These are phyloP conservation scores for Penicillium nordicum DNA, from an alignment of 2,329 filamentous ascomycete species.

Conservation along the genomic window DNA sequence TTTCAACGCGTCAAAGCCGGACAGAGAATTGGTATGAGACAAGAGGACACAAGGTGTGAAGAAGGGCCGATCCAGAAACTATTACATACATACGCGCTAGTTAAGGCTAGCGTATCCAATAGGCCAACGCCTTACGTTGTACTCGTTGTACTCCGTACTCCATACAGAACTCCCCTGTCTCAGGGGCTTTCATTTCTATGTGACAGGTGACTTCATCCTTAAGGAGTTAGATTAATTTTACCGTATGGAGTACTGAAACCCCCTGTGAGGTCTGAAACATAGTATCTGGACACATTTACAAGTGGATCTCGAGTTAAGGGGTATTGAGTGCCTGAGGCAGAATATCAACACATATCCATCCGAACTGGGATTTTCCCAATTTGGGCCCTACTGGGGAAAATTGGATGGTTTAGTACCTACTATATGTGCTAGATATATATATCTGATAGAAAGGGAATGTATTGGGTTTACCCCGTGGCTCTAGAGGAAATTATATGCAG, in stretches of 20 bases:
- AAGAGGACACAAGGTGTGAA: conserved; percentile 2
- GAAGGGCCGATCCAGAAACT: conserved; percentile 8
- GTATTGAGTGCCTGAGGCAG: not conserved
- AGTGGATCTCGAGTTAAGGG: conserved; percentile 1
- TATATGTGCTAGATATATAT: not conserved
- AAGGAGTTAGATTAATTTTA: not conserved
- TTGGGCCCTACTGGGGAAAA: not conserved
- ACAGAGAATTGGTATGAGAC: not conserved
- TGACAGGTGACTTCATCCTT: conserved; percentile 2
- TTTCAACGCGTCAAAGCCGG: not conserved
- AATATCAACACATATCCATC: not conserved
- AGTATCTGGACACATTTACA: not conserved
- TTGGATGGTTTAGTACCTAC: not conserved
- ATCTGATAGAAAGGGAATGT: not conserved
- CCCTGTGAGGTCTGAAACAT: not conserved
- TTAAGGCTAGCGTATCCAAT: conserved; percentile 7
- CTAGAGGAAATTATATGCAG: not conserved
- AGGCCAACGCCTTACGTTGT: conserved; percentile 3
- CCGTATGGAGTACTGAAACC: not conserved
- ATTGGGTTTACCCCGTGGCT: not conserved
- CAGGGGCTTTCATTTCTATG: conserved; percentile 7
- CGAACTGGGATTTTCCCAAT: not conserved
- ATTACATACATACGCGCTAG: conserved; percentile 14
- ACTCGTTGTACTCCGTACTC: not conserved
- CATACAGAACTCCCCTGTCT: not conserved